phyloP scores from a whole-genome alignment of 106 monocot species.

The Dendrobium huoshanense region DNA sequence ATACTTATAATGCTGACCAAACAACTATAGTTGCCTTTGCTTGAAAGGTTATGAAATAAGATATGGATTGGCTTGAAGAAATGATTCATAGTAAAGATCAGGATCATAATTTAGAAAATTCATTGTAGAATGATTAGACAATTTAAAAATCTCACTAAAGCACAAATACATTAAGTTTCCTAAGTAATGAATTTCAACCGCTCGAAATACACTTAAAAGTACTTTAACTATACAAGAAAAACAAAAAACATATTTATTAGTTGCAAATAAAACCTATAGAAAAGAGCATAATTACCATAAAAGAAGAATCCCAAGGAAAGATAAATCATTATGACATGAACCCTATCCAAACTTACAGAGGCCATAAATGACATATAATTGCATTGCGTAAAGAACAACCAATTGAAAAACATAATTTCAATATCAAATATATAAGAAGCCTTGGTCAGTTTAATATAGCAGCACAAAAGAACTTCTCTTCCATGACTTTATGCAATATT shows the following conservation, averaged over 20 bases:
- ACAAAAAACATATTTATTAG: not conserved
- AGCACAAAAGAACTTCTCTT: not conserved
- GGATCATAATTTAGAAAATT: too few species aligned
- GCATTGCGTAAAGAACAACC: not conserved
- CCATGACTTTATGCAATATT: not conserved
- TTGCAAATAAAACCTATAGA: not conserved
- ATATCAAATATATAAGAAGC: too few species aligned
- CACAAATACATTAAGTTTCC: not conserved
- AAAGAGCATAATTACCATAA: not conserved
- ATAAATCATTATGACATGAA: not conserved
- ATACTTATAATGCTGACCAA: not conserved
- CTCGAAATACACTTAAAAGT: not conserved
- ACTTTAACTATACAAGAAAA: not conserved
- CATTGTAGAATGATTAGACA: too few species aligned
- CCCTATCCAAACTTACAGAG: not conserved
- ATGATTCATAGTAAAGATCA: not conserved
- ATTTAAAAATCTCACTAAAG: too few species aligned
- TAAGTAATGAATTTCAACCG: not conserved
- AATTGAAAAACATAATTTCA: too few species aligned
- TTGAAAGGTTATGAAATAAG: not conserved
- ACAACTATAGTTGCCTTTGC: not conserved
- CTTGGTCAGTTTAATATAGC: not conserved
- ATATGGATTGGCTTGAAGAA: not conserved
- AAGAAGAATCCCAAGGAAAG: not conserved
- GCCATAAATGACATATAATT: not conserved